Conservation (phyloP, 768 basidiomycete species). For the Kondoa malvinella region DNA sequence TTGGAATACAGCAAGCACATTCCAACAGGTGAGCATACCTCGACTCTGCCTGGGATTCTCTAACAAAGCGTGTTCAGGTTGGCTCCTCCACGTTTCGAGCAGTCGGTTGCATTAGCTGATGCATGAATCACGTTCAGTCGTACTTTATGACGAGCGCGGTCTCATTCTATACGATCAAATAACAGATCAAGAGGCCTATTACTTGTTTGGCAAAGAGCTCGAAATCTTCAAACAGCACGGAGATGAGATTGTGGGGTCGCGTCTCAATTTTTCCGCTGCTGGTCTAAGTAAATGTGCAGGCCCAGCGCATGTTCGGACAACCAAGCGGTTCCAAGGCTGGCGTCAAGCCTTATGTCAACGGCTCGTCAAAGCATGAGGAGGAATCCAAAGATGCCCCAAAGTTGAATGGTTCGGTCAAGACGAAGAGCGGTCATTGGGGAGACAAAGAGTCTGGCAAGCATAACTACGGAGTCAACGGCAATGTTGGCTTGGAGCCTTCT, state of each 20-base stretch:
- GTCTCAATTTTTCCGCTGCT: slow-evolving; percentile 27
- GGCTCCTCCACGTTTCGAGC: neutral
- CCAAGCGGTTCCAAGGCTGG: neutral
- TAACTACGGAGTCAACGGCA: slow-evolving; percentile 34
- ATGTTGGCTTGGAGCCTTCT: slow-evolving; percentile 24
- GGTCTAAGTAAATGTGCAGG: neutral
- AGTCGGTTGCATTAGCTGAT: neutral
- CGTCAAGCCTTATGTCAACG: neutral
- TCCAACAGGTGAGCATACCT: slow-evolving; percentile 15
- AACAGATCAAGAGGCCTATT: slow-evolving; percentile 65
- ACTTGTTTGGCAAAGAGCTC: slow-evolving; percentile 76
- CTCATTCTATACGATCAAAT: slow-evolving; percentile 72
- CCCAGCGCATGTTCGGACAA: neutral
- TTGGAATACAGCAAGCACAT: slow-evolving; percentile 17
- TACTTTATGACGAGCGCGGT: slow-evolving; percentile 74
- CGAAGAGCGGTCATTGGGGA: slow-evolving; percentile 5
- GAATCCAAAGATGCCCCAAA: neutral
- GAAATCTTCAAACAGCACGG: slow-evolving; percentile 57
- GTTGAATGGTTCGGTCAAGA: neutral
- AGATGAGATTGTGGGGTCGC: slow-evolving; percentile 53
- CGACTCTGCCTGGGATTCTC: neutral
- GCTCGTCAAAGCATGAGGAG: neutral
- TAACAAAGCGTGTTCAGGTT: neutral
- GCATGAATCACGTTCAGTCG: slow-evolving; percentile 30
- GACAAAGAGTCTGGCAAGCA: slow-evolving; percentile 13